Percentiles rank a stretch among this genome's conserved stretches.
Conservation (phyloP, 2,329 filamentous ascomycete genomes). For the Xylariaceae sp. region DNA sequence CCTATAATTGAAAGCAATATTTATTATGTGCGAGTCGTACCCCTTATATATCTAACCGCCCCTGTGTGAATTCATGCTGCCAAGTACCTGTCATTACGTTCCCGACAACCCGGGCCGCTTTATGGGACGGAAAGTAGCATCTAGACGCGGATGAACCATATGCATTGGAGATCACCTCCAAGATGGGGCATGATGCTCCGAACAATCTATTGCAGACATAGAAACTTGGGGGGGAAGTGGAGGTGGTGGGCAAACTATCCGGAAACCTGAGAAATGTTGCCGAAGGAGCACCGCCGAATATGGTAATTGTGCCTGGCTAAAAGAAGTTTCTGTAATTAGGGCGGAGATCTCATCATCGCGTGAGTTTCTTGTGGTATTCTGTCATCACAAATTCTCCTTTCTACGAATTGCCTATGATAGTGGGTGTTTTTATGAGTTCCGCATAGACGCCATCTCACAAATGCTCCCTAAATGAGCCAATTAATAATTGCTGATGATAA, state of each 20-base stretch:
- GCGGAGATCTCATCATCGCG: neutral
- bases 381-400: neutral
- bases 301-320: slow-evolving; percentile 27
- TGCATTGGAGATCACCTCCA: slow-evolving; percentile 17
- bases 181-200: slow-evolving; percentile 31
- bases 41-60: slow-evolving; percentile 9
- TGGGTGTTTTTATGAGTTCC: no score
- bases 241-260: slow-evolving; percentile 17
- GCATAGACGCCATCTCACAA: neutral
- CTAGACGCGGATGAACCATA: neutral
- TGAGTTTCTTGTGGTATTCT: neutral
- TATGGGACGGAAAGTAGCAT: slow-evolving; percentile 2
- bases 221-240: slow-evolving; percentile 23
- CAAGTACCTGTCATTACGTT: neutral
- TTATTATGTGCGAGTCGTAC: neutral
- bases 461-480: neutral
- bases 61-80: neutral
- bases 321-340: slow-evolving; percentile 12
- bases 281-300: slow-evolving; percentile 15
- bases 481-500: neutral
- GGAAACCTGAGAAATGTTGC: slow-evolving; percentile 24
- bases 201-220: slow-evolving; percentile 27
- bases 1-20: neutral
- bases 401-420: neutral
- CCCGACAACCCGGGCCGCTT: slow-evolving; percentile 18